Evolutionary conservation across 768 basidiomycete species (phyloP).

Genomic region (Pholiota microspora): DNA sequence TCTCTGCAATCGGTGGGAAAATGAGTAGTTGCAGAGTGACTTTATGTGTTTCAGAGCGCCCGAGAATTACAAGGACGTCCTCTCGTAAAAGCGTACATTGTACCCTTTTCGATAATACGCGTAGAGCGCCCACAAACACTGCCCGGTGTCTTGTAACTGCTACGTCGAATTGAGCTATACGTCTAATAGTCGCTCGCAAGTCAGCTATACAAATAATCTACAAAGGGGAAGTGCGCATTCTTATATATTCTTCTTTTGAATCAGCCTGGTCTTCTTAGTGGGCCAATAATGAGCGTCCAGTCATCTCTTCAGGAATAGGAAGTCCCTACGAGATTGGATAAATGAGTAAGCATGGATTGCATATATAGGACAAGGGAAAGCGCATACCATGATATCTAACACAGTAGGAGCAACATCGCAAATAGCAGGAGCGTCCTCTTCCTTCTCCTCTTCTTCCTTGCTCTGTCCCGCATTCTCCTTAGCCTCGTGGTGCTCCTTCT

Average conservation of each 20-base stretch:
- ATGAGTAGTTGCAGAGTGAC: too few species aligned
- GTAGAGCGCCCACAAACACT: too few species aligned
- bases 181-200: neutral
- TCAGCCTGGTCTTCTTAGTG: conserved; percentile 5
- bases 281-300: conserved; percentile 52
- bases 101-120: too few species aligned
- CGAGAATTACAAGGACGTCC: too few species aligned
- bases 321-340: conserved; percentile 42
- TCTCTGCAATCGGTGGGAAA: too few species aligned
- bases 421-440: conserved; percentile 70
- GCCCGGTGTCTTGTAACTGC: too few species aligned
- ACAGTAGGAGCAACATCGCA: conserved; percentile 92
- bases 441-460: conserved; percentile 43
- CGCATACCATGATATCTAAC: conserved; percentile 64
- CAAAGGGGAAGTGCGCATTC: neutral
- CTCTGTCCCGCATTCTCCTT: conserved; percentile 50
- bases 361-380: neutral
- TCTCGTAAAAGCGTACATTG: too few species aligned
- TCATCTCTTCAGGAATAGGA: conserved; percentile 70
- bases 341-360: neutral
- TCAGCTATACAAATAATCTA: neutral
- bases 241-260: neutral
- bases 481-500: conserved; percentile 49
- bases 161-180: neutral
- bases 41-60: too few species aligned